Conservation (phyloP, 257 asterid genomes). For the Nicotiana tomentosiformis region DNA sequence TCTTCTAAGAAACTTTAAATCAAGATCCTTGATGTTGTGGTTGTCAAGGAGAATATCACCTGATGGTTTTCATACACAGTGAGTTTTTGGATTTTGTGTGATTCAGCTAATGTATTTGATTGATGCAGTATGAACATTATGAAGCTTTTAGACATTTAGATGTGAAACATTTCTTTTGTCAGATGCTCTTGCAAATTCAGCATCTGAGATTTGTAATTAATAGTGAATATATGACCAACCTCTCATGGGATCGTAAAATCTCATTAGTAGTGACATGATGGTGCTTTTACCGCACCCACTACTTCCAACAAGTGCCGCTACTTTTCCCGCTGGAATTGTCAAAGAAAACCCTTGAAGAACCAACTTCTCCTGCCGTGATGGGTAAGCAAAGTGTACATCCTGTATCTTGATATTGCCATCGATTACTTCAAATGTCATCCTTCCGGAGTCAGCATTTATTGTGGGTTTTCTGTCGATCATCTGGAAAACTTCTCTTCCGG, state of each 20-base stretch:
- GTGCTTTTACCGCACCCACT: slow-evolving; percentile 92
- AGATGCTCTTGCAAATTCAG: neutral
- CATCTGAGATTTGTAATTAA: neutral
- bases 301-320: slow-evolving; percentile 65
- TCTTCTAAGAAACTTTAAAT: slow-evolving; percentile 60
- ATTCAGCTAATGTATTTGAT: neutral
- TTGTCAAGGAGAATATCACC: slow-evolving; percentile 64
- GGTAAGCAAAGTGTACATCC: slow-evolving; percentile 63
- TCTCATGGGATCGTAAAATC: slow-evolving; percentile 65
- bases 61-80: slow-evolving; percentile 21
- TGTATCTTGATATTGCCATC: slow-evolving; percentile 49
- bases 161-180: neutral
- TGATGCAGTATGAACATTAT: neutral
- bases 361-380: slow-evolving; percentile 49
- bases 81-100: slow-evolving; percentile 17
- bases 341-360: slow-evolving; percentile 69
- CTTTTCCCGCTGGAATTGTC: slow-evolving; percentile 77
- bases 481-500: slow-evolving; percentile 69
- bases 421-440: slow-evolving; percentile 36
- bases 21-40: slow-evolving; percentile 64
- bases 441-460: slow-evolving; percentile 36
- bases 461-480: slow-evolving; percentile 60
- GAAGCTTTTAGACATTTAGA: neutral
- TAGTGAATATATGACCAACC: slow-evolving; percentile 28
- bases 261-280: slow-evolving; percentile 57